Evolutionary conservation across 2,329 filamentous ascomycete species (phyloP).

Genomic region (Aspergillus ruber): DNA sequence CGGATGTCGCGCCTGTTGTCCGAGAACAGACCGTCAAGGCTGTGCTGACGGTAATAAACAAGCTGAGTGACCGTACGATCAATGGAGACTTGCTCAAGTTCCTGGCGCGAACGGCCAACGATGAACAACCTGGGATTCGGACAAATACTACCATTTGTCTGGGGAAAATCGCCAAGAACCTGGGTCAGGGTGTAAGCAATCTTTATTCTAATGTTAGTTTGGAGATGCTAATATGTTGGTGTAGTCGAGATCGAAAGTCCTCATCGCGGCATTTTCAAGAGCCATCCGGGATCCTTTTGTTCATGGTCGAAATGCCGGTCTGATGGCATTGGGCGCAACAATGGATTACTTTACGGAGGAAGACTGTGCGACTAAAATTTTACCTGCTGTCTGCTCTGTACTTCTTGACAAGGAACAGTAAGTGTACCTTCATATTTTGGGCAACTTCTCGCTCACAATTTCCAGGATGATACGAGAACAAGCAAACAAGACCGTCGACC

Average conservation of each 20-base stretch:
- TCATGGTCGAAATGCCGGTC: constrained; percentile 81
- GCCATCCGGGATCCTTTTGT: constrained; percentile 90
- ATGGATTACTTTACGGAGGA: constrained; percentile 81
- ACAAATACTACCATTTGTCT: constrained; percentile 98
- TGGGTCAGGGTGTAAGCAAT: constrained; percentile 55
- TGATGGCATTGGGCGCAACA: constrained; percentile 81
- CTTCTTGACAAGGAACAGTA: constrained; percentile 90
- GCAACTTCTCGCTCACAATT: background rate
- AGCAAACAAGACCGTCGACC: constrained; percentile 79
- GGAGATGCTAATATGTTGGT: constrained; percentile 18
- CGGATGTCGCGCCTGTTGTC: constrained; percentile 82
- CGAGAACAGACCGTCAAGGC: constrained; percentile 95
- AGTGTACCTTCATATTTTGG: constrained; percentile 4
- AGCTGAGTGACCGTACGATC: constrained; percentile 84
- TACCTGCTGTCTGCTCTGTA: constrained; percentile 76
- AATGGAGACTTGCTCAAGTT: constrained; percentile 89
- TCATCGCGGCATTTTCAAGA: constrained; percentile 85
- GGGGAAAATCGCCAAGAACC: constrained; percentile 87
- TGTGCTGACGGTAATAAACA: constrained; percentile 76
- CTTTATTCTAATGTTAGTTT: no score
- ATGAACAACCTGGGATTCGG: constrained; percentile 92
- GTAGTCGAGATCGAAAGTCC: constrained; percentile 76
- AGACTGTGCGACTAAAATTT: constrained; percentile 74
- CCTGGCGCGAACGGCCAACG: constrained; percentile 91
- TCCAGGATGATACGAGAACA: constrained; percentile 72